Evolutionary conservation across 306 rosid genomes (phyloP).

Genomic region (Delonix regia): DNA sequence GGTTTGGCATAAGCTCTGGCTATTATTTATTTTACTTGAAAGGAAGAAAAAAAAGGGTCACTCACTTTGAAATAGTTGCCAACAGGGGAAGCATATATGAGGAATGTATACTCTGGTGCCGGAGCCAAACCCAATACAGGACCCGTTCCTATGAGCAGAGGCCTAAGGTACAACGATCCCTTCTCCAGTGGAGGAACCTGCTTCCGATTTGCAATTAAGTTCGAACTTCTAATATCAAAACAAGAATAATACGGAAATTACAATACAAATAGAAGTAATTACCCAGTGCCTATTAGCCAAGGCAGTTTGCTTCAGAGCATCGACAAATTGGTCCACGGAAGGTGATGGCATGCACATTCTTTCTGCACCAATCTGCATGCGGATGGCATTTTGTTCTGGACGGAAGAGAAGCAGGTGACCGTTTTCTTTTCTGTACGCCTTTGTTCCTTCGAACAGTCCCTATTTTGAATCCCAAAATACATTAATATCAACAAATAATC

Average conservation of each 20-base stretch:
- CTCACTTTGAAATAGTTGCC: conserved; percentile 83
- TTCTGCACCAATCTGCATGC: conserved; percentile 75
- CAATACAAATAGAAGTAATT: not conserved
- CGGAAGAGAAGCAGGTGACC: conserved; percentile 79
- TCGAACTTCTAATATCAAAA: not conserved
- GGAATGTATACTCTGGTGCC: conserved; percentile 75
- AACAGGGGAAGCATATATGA: conserved; percentile 88
- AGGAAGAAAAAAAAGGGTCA: not conserved
- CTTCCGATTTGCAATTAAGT: not conserved
- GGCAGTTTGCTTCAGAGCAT: conserved; percentile 74
- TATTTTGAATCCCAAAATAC: conserved; percentile 1
- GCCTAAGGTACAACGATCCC: conserved; percentile 86
- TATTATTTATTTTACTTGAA: not conserved
- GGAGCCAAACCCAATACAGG: conserved; percentile 83
- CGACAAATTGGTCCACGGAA: conserved; percentile 65
- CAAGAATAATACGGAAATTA: too few relatives aligned
- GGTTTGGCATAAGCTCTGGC: not conserved
- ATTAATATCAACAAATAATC: too few relatives aligned
- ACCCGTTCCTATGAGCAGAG: conserved; percentile 85
- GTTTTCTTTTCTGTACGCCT: conserved; percentile 76
- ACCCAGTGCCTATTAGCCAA: conserved; percentile 88
- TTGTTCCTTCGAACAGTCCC: conserved; percentile 90
- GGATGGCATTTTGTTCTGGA: conserved; percentile 69
- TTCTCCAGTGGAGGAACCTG: conserved; percentile 88
- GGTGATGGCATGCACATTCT: conserved; percentile 93